Evolutionary conservation across 2,329 filamentous ascomycete species (phyloP), one percentile per base, ranked within the genome.

Genomic region (Pochonia chlamydosporia): DNA sequence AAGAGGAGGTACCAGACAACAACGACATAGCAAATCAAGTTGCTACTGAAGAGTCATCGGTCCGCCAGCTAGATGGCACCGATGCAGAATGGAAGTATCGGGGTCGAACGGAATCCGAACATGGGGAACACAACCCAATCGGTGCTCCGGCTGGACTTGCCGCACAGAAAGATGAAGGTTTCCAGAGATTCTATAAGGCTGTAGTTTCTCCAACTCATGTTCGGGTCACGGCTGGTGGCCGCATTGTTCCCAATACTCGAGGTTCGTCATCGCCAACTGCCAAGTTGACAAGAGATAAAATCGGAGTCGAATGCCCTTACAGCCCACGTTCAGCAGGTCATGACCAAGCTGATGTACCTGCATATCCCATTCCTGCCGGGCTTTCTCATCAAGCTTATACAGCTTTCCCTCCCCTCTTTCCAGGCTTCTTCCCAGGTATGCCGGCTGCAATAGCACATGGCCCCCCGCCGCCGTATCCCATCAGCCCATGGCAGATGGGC

Each of bases 141-240:
- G 65, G 74, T 43, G 79, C 79, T 20, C 80, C 80, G 10, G 62
- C 71, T 18, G 76, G 72, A 8, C 61, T 76, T 28, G 64, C 62
- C 31, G 74, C 77, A 23, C 81, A 84, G 59, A 75, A 77, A 54
- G 74, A 74, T 28, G 79, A 84, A 59, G 82, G 82, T n/a, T 85
- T 85, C 54, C 76, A 82, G 60, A 72, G 76, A 44, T 85, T 85
- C 59, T 84, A 81, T 65, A 81, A 82, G 59, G 80, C 81, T 10
- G 82, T 85, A n/a, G 74, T 79, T 4, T 85, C 82, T 28, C 82
- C 82, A 7, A 82, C 79, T 13, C 80, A 85, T 60, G 75, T 85
- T 52, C 77, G 82, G 14, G 82, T 85, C 43, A 85, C 82, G 18
- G 82, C 82, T 49, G 81, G 82, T 49, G 82, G 82, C 36, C 73